phyloP scores from a whole-genome alignment of 2,329 filamentous ascomycete species.

The Podosphaera fusca region DNA sequence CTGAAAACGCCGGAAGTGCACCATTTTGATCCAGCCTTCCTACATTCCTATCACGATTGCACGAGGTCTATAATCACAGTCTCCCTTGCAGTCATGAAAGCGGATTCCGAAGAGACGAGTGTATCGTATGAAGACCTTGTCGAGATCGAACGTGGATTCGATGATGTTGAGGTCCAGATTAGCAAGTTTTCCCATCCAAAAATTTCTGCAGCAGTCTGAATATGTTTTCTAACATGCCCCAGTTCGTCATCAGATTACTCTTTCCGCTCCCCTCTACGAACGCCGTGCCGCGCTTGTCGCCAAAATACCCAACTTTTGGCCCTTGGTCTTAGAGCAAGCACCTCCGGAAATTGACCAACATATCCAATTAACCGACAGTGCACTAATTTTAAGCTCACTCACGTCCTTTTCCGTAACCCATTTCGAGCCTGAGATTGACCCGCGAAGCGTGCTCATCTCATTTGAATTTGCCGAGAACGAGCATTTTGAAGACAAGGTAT shows the following conservation, averaged over 20 bases:
- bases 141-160: conserved; percentile 62
- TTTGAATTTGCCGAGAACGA: conserved; percentile 67
- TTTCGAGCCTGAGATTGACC: conserved; percentile 47
- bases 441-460: conserved; percentile 53
- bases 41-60: too few relatives aligned
- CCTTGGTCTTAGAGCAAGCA: conserved; percentile 73
- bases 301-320: conserved; percentile 76
- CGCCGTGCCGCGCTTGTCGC: conserved; percentile 49
- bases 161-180: conserved; percentile 61
- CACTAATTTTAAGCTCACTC: conserved; percentile 46
- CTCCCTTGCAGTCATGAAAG: conserved; percentile 12
- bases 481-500: conserved; percentile 50
- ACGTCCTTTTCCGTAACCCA: conserved; percentile 48
- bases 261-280: conserved; percentile 48
- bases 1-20: too few relatives aligned
- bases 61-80: too few relatives aligned
- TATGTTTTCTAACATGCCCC: not conserved
- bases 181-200: conserved; percentile 26
- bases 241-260: conserved; percentile 52
- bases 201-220: not conserved
- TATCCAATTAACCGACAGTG: conserved; percentile 60
- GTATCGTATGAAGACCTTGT: conserved; percentile 56
- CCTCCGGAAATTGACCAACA: conserved; percentile 71
- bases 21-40: too few relatives aligned
- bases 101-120: conserved; percentile 19